These are phyloP conservation scores for Aphanocladium album DNA, from an alignment of 2,329 filamentous ascomycete genomes.

Conservation along the genomic window DNA sequence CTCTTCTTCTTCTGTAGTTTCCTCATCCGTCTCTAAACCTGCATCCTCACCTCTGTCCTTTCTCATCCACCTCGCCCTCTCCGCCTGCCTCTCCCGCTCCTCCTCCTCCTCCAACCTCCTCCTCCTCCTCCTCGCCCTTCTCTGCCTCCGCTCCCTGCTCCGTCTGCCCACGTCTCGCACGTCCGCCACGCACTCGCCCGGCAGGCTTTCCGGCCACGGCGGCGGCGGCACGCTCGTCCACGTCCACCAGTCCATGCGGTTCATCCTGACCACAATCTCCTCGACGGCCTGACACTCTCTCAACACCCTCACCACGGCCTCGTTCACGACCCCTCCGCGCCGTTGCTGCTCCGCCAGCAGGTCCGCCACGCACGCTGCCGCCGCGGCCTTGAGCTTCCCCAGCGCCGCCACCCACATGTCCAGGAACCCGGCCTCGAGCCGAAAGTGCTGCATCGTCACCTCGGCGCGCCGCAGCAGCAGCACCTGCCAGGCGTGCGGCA, in stretches of 20 bases:
- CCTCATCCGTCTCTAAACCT: too few relatives aligned
- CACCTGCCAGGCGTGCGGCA: constrained; percentile 12
- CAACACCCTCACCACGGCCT: background rate
- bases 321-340: too few relatives aligned
- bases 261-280: constrained; percentile 7
- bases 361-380: constrained; percentile 5
- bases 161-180: background rate
- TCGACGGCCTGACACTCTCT: background rate
- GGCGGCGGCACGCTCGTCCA: constrained; percentile 7
- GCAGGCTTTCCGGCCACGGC: constrained; percentile 3
- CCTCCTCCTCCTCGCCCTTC: background rate
- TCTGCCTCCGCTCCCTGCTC: too few relatives aligned
- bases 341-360: background rate
- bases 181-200: constrained; percentile 4
- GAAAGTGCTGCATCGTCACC: constrained; percentile 5
- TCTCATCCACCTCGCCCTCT: background rate
- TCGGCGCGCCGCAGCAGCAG: constrained; percentile 4
- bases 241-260: constrained; percentile 9
- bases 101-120: background rate
- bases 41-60: background rate
- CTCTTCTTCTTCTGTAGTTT: too few relatives aligned
- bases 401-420: constrained; percentile 7
- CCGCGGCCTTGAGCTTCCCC: constrained; percentile 4
- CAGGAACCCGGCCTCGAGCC: constrained; percentile 6
- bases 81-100: background rate